Percentiles rank a stretch among this genome's conserved stretches.
Conservation (phyloP, 2,329 filamentous ascomycete genomes). For the Fusarium guadeloupense region DNA sequence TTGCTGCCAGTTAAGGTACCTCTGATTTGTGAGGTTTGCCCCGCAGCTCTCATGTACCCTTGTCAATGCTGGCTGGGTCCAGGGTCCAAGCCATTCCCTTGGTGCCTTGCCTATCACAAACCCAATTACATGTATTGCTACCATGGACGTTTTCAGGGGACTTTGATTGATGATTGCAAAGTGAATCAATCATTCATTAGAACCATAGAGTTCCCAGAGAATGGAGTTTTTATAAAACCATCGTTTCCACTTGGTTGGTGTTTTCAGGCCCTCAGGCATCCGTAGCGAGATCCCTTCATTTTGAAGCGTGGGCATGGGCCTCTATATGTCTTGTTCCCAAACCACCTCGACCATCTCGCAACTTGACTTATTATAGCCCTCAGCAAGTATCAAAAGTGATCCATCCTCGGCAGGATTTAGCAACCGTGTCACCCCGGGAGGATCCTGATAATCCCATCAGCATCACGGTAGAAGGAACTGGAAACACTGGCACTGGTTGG, state of each 20-base stretch:
- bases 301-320: constrained; percentile 18
- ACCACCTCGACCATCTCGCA: constrained; percentile 18
- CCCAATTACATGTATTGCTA: constrained; percentile 17
- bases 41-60: constrained; percentile 25
- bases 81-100: constrained; percentile 31
- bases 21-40: constrained; percentile 17
- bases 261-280: constrained; percentile 3
- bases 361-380: constrained; percentile 13
- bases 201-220: background rate
- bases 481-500: constrained; percentile 6
- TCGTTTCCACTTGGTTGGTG: background rate
- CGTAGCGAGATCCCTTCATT: constrained; percentile 20
- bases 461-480: constrained; percentile 9
- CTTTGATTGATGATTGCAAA: background rate
- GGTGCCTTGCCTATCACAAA: constrained; percentile 30
- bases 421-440: constrained; percentile 19
- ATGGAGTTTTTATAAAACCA: background rate
- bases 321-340: constrained; percentile 18
- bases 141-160: constrained; percentile 1
- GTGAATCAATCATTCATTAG: background rate
- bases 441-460: constrained; percentile 21
- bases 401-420: constrained; percentile 1
- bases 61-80: constrained; percentile 15
- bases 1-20: constrained; percentile 21
- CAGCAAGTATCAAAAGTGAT: constrained; percentile 1